Evolutionary conservation across 73 alveolate genomes (phyloP).

Genomic region (Effrenium voratum): DNA sequence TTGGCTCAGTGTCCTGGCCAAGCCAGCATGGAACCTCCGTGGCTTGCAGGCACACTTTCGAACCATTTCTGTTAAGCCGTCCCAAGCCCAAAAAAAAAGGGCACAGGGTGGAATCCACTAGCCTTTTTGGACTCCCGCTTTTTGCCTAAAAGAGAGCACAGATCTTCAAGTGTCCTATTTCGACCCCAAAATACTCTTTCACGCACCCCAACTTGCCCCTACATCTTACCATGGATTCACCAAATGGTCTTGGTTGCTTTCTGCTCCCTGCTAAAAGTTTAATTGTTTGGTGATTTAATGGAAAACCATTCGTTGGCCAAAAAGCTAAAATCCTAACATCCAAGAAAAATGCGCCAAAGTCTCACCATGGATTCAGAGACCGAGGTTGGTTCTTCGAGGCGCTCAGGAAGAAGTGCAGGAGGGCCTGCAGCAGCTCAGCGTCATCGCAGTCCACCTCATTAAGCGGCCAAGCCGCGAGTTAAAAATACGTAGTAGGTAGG

Average conservation of each 20-base stretch:
- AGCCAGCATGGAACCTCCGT: no score
- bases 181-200: background rate
- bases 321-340: background rate
- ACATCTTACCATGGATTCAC: background rate
- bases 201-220: background rate
- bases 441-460: conserved; percentile 38
- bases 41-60: no score
- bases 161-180: no score
- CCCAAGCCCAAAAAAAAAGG: no score
- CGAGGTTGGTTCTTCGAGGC: background rate
- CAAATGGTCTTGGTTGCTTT: background rate
- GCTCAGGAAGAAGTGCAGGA: conserved; percentile 33
- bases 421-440: background rate
- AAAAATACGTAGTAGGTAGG: background rate
- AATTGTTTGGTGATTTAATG: no score
- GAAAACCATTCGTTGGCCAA: background rate
- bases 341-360: background rate
- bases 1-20: no score
- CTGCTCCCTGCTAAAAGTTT: background rate
- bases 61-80: no score
- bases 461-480: background rate
- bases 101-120: no score
- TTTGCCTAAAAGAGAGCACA: no score
- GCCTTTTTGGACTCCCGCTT: no score
- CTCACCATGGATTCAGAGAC: background rate